Evolutionary conservation across 2,329 filamentous ascomycete species (phyloP), one percentile per base, ranked within the genome.

Genomic region (Penicillium sp.): DNA sequence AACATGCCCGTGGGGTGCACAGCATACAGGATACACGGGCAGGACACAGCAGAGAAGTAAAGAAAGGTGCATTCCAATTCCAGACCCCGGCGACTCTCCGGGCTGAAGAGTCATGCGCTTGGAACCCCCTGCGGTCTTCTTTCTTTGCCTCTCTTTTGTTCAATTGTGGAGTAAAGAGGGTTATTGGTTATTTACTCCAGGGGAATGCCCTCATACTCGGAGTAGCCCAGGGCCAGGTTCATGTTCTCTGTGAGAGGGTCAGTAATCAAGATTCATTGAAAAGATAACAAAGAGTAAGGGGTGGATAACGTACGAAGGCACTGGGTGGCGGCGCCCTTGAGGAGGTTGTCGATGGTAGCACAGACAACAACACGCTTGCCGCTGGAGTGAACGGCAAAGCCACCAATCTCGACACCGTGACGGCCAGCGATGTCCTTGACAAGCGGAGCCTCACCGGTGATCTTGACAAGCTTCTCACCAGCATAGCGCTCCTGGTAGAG

Each of bases 401-500:
- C 92, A 55, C 94, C 94, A 73, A 99, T 92, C 78, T 97, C 92
- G 3, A 96, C 88, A 19, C 90, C 89, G 71, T 97, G 93, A 78
- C 88, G 90, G 60, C 89, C 86, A 64, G 85, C 85, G 67, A 97
- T 97, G 64, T 86, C 80, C 78, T 92, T 95, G 52, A 97, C 93
- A 10, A 87, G 79, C 3, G 93, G 94, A 0, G 90, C 84, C 74
- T 97, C 93, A 50, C 93, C 93, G 4, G 90, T 84, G 18, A 97
- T 86, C 82, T 94, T 96, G 71, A 99, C 88, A 14, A 99, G 86
- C 77, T 92, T 93, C 83, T 97, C 94, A 47, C 92, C 92, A 5
- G 93, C 93, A 69, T 96, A 99, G 21, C 93, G 86, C 67, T 97
- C 93, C 76, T 97, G 93, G 81, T 96, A 99, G 54, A 97, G 80